phyloP scores from a whole-genome alignment of 768 basidiomycete species.

The Lactarius quietus region DNA sequence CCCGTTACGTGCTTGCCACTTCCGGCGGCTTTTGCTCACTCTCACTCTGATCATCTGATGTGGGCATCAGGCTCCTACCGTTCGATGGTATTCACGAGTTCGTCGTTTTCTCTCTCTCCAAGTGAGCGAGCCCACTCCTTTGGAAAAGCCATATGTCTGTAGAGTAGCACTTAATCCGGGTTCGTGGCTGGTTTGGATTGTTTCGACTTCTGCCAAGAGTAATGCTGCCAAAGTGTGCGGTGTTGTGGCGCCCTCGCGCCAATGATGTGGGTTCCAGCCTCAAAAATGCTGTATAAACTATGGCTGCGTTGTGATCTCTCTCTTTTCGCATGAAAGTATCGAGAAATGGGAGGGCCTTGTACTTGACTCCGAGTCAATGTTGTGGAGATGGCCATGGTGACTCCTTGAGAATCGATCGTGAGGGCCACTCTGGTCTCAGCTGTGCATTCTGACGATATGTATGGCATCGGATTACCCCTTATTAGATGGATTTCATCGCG shows the following conservation, averaged over 20 bases:
- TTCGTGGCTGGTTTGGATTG: neutral
- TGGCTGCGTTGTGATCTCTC: neutral
- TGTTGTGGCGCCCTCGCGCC: neutral
- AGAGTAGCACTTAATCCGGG: neutral
- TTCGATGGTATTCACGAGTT: neutral
- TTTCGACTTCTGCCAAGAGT: neutral
- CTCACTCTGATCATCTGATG: neutral
- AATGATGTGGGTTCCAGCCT: neutral
- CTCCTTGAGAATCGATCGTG: neutral
- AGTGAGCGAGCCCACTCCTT: neutral
- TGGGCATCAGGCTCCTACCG: neutral
- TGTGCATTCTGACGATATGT: neutral
- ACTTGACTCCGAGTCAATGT: neutral
- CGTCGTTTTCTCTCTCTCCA: neutral
- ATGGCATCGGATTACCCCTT: neutral
- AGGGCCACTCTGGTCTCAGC: neutral
- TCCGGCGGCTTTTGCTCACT: neutral
- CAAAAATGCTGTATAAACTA: neutral
- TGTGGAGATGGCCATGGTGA: neutral
- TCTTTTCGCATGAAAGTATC: neutral
- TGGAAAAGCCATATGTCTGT: neutral
- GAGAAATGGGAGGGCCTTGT: neutral
- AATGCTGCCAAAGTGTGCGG: constrained; percentile 6
- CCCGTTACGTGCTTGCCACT: neutral
- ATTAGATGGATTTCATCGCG: neutral